Base-by-base conservation (phyloP, 1,284 basidiomycete species). In the Marasmius sp. region DNA sequence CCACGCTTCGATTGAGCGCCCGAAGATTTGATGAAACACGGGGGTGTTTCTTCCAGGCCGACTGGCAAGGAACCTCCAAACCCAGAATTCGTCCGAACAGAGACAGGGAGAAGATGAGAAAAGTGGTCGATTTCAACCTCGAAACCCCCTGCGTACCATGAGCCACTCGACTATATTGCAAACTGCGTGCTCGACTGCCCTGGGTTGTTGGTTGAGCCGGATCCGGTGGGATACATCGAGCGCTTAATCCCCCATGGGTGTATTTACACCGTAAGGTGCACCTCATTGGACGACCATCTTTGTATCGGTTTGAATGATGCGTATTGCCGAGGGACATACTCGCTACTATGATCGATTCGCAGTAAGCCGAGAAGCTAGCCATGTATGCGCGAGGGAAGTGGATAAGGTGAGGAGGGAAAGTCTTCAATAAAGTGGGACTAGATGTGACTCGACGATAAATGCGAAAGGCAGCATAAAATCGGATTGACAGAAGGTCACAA, bases 221-320 rank as follows among this genome's bases (percentile, higher is more conserved):
- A 81, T 75, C 65, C 93, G 89, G 72, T 99, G 97, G 77, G 96
- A 97, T 0, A 81, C 75, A 67, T 92, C 88, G 34, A 99, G 94
- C 94, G 56, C 96, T 81, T 33, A 98, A 77, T 5, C 94, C 91
- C 52, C 97, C 93, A 63, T 98, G 94, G 93, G 98, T 97, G 64
- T 91, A 83, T 57, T 89, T 84, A 66, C 91, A 93, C 36, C 97
- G 80, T 27, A 87, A 84, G 74, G 99, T 97, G 67, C 92, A 95
- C 62, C 82, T 82, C 9, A 97, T 82, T 27, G 27, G 27, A 98
- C 93, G 70, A 98, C 98, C 48, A 83, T 77, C 95, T 95, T 98
- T 12, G 91, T 90, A 66, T 87, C 85, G 64, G 89, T 88, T 80
- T 96, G 97, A 59, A 98, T 79, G 33, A 82, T 82, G 45, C 94